These are phyloP conservation scores for Alopecurus myosuroides DNA, from an alignment of 176 grass and related monocot species.

Conservation along the genomic window DNA sequence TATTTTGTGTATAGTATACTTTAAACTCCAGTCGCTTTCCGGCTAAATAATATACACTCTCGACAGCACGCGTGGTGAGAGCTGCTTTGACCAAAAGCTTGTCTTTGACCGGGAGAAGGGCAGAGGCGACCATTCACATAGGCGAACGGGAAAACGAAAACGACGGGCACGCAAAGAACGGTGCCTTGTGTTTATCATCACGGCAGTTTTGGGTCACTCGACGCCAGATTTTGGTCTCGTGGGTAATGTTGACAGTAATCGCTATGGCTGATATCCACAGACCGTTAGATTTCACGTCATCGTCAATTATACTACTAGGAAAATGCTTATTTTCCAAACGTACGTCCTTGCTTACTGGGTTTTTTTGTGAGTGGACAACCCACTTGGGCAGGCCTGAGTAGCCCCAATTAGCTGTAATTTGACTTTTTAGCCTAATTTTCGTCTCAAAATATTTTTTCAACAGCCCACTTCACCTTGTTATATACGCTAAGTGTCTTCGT, in stretches of 20 bases:
- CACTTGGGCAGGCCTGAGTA: no score
- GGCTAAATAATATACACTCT: neutral
- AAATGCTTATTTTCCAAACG: no score
- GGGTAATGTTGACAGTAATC: neutral
- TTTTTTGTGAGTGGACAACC: no score
- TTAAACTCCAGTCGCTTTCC: slow-evolving; percentile 25
- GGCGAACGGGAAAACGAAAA: neutral
- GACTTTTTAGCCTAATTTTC: no score
- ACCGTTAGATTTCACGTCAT: no score
- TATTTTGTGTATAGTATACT: neutral
- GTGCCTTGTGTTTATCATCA: neutral
- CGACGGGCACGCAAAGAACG: neutral
- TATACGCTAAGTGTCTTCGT: no score
- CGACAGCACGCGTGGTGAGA: slow-evolving; percentile 29
- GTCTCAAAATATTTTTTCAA: no score
- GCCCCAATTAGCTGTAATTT: no score
- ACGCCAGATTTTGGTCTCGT: neutral
- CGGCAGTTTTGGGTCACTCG: neutral
- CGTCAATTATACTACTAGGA: no score
- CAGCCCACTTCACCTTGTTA: no score
- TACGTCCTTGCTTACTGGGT: no score
- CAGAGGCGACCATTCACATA: neutral
- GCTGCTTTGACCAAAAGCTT: slow-evolving; percentile 35
- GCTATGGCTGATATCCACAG: no score
- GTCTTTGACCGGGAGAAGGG: slow-evolving; percentile 31